Conservation (phyloP, 805 yeast species). For the Ogataea neopini region DNA sequence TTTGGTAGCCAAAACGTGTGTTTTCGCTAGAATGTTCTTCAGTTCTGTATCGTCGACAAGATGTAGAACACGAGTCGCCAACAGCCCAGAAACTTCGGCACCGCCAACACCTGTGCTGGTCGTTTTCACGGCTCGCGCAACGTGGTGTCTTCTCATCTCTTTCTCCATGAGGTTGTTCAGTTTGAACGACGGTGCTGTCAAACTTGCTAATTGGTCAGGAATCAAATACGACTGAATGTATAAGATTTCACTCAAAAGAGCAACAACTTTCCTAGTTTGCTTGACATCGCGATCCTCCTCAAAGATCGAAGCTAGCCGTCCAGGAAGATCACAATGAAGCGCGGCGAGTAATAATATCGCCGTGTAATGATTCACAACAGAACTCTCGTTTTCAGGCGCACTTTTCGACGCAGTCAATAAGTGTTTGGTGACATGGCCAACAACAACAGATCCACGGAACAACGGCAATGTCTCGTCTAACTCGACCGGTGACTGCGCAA, state of each 20-base stretch:
- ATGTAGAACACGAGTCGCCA: conserved; percentile 20
- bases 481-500: conserved; percentile 3
- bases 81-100: conserved; percentile 28
- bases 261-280: conserved; percentile 58
- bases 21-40: conserved; percentile 61
- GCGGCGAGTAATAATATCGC: conserved; percentile 60
- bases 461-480: conserved; percentile 11
- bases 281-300: conserved; percentile 42
- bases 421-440: conserved; percentile 15
- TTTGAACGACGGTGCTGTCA: conserved; percentile 27
- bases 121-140: not conserved
- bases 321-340: conserved; percentile 55
- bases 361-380: conserved; percentile 60
- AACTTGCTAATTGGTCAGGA: conserved; percentile 45
- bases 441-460: conserved; percentile 27
- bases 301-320: conserved; percentile 44
- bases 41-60: conserved; percentile 62
- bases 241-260: conserved; percentile 62
- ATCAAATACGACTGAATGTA: conserved; percentile 53
- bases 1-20: conserved; percentile 76
- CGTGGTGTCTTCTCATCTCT: conserved; percentile 29
- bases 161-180: conserved; percentile 32
- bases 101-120: not conserved
- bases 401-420: conserved; percentile 19
- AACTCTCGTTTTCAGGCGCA: conserved; percentile 41